Percentiles rank a stretch among this genome's conserved stretches.
phyloP scores from a whole-genome alignment of 2,329 filamentous ascomycete genomes.

The Arthrobotrys conoides region DNA sequence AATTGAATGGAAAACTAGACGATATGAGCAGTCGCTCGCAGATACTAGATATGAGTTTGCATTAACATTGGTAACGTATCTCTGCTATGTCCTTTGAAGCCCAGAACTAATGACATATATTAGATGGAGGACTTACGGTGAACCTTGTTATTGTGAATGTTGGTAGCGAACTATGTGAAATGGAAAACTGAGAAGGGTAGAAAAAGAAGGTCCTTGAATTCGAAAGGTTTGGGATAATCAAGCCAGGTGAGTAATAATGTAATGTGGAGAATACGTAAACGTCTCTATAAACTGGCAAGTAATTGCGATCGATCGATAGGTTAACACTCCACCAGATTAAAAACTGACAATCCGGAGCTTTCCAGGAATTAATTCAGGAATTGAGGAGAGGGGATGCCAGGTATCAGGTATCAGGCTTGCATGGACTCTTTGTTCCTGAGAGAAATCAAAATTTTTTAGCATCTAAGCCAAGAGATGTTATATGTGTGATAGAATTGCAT shows the following conservation, averaged over 20 bases:
- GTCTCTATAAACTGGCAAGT: background rate
- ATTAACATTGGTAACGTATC: background rate
- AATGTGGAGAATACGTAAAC: background rate
- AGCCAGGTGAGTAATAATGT: background rate
- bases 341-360: constrained; percentile 4
- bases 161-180: background rate
- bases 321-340: background rate
- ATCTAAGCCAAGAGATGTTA: background rate
- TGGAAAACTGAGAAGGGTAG: background rate
- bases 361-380: background rate
- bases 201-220: background rate
- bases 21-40: background rate
- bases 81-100: background rate
- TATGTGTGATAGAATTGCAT: constrained; percentile 7
- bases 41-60: background rate
- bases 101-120: background rate
- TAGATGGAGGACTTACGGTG: background rate
- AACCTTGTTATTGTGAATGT: background rate
- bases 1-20: background rate
- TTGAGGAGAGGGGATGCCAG: background rate
- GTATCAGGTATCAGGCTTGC: too few relatives aligned
- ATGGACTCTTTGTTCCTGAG: background rate
- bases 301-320: background rate
- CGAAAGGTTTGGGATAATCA: background rate
- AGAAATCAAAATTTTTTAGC: background rate